Evolutionary conservation across 139 green algal species (phyloP).

Genomic region (Marvania coccoides): DNA sequence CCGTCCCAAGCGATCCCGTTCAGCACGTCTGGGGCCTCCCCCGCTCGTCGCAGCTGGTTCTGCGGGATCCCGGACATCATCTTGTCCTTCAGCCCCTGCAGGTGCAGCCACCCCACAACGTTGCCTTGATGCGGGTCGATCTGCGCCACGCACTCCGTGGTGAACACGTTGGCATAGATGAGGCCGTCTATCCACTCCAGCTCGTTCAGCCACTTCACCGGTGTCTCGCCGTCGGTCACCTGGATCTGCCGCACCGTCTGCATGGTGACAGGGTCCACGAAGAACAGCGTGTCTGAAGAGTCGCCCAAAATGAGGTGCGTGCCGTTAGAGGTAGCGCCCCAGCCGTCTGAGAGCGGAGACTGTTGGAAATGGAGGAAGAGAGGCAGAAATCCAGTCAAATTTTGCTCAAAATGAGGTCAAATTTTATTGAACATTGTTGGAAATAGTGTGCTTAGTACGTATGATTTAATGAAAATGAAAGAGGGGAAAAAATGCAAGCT

Average conservation of each 20-base stretch:
- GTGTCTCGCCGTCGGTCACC: conserved; percentile 16
- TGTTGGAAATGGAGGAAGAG: too few relatives aligned
- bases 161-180: conserved; percentile 82
- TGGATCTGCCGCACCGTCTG: conserved; percentile 7
- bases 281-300: conserved; percentile 50
- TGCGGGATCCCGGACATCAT: conserved; percentile 16
- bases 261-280: conserved; percentile 48
- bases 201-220: conserved; percentile 41
- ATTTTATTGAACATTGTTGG: background rate
- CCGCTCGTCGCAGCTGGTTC: conserved; percentile 2
- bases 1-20: conserved; percentile 87
- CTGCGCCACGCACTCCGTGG: conserved; percentile 75
- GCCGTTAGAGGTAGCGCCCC: conserved; percentile 70
- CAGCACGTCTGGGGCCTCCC: conserved; percentile 54
- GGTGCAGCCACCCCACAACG: conserved; percentile 62
- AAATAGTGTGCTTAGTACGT: background rate
- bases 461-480: background rate
- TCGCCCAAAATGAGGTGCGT: conserved; percentile 62
- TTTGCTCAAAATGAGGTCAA: background rate
- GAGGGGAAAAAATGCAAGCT: background rate
- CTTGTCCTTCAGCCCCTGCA: conserved; percentile 35
- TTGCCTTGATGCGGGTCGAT: conserved; percentile 51
- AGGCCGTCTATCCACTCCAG: conserved; percentile 71
- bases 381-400: background rate
- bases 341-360: conserved; percentile 69